phyloP scores from a whole-genome alignment of 176 grass and related monocot species.

The Eragrostis nindensis region DNA sequence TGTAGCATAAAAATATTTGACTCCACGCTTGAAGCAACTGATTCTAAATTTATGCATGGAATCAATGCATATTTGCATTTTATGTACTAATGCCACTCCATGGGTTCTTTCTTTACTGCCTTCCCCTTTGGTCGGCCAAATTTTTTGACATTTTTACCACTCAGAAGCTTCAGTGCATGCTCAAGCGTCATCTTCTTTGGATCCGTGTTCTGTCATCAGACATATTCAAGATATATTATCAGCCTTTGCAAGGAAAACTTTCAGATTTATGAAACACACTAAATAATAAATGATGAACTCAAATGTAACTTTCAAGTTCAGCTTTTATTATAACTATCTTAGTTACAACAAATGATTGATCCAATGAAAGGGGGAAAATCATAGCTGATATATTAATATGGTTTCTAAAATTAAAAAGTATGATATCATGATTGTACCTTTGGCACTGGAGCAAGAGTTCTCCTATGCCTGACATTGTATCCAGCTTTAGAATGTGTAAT shows the following conservation, averaged over 20 bases:
- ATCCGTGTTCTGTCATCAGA: conserved; percentile 49
- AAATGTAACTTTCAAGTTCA: not conserved
- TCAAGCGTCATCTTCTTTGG: conserved; percentile 69
- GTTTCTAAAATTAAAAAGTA: conserved; percentile 7
- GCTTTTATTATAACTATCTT: not conserved
- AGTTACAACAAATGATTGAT: too few relatives aligned
- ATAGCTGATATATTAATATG: not conserved
- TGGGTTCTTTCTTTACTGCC: conserved; percentile 33
- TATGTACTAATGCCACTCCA: conserved; percentile 52
- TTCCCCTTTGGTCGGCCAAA: conserved; percentile 70
- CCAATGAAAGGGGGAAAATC: too few relatives aligned
- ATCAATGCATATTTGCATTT: not conserved
- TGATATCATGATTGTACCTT: conserved; percentile 57
- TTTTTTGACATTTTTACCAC: conserved; percentile 68
- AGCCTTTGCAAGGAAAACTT: conserved; percentile 31
- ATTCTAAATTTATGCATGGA: conserved; percentile 18
- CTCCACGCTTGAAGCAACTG: not conserved
- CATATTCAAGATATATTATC: conserved; percentile 43
- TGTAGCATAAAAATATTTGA: not conserved
- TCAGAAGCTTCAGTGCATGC: conserved; percentile 67
- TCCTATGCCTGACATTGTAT: conserved; percentile 72
- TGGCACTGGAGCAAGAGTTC: conserved; percentile 60
- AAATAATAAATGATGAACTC: not conserved
- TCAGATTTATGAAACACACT: not conserved
- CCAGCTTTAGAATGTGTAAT: conserved; percentile 81